Base-by-base conservation (phyloP, 2,329 filamentous ascomycete genomes). In the Penicillium sp. region DNA sequence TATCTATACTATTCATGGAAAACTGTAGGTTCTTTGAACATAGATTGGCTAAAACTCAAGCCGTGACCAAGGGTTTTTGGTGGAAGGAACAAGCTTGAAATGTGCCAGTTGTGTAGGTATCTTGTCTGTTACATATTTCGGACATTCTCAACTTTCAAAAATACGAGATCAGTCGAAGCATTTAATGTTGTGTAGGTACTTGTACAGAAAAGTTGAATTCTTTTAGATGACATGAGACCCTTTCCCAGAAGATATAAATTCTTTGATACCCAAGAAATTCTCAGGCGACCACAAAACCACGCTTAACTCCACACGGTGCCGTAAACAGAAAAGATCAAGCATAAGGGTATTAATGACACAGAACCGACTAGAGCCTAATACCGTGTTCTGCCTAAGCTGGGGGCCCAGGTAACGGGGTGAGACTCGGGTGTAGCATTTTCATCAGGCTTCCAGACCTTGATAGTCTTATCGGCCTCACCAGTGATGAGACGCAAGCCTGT, bases 381-480 rank as follows among this genome's bases (percentile, higher is more conserved):
- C 73, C 92, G 94, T 71, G 89, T 85, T 68, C 89, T 82, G 15
- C 86, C 86, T 53, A 96, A 73, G 1, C 85, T 90, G 22, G 92
- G 92, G 68, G 89, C 91, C 94, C 94, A 99, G 43, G 95, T 88
- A 42, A 99, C 75, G 2, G 94, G 94, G 75, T 97, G 92, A 1
- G 89, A 89, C 73, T 97, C 91, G 35, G 89, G 89, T 0, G 93
- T 97, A 18, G 94, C 94, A 51, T 88, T 85, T 45, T 95, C 90
- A 72, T 99, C 94, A 64, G 88, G 89, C 74, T 92, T 95, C 94
- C 94, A 99, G 55, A 99, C 85, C 83, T 99, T 97, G 73, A 97
- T 96, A 0, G 92, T 96, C 82, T 99, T 99, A 73, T 99, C 94
- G 6, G 92, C 90, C 76, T 99, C 94, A 44, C 95, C 95, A 20